Evolutionary conservation across 1,139 yeast species (phyloP).

Genomic region (Wickerhamiella infanticola): DNA sequence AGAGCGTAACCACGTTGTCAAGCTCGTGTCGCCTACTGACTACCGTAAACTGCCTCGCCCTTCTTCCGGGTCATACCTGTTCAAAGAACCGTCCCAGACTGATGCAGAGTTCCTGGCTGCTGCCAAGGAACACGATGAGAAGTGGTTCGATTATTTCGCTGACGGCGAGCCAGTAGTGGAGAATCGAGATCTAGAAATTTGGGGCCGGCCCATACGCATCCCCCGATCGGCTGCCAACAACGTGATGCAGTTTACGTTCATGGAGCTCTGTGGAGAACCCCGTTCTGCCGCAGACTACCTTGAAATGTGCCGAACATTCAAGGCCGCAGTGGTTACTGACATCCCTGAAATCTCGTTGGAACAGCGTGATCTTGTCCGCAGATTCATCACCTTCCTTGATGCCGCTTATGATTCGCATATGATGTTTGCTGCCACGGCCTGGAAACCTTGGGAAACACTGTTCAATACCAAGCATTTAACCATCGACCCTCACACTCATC

Average conservation of each 20-base stretch:
- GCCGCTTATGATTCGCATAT: slow-evolving; percentile 89
- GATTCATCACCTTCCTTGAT: slow-evolving; percentile 87
- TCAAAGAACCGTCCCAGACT: slow-evolving; percentile 21
- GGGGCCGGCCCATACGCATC: slow-evolving; percentile 75
- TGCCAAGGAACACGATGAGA: slow-evolving; percentile 46
- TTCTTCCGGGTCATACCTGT: slow-evolving; percentile 61
- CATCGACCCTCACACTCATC: slow-evolving; percentile 13
- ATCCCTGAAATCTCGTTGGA: slow-evolving; percentile 71
- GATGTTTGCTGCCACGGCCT: slow-evolving; percentile 75
- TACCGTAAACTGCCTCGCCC: slow-evolving; percentile 83
- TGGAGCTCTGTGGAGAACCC: slow-evolving; percentile 71
- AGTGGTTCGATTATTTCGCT: slow-evolving; percentile 69
- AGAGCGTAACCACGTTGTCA: slow-evolving; percentile 56
- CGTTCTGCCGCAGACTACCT: slow-evolving; percentile 94
- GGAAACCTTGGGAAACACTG: slow-evolving; percentile 66
- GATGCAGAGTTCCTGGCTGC: slow-evolving; percentile 34
- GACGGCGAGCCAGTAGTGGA: slow-evolving; percentile 31
- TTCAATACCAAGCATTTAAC: slow-evolving; percentile 26
- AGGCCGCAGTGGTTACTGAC: slow-evolving; percentile 72
- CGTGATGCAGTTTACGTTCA: slow-evolving; percentile 82
- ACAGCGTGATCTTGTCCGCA: slow-evolving; percentile 67
- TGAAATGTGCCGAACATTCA: slow-evolving; percentile 61
- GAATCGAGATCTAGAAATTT: slow-evolving; percentile 40
- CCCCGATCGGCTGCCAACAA: slow-evolving; percentile 63
- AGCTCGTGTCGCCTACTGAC: slow-evolving; percentile 81